These are phyloP conservation scores for Amniculicola lignicola DNA, from an alignment of 495 filamentous ascomycete genomes.

Conservation along the genomic window DNA sequence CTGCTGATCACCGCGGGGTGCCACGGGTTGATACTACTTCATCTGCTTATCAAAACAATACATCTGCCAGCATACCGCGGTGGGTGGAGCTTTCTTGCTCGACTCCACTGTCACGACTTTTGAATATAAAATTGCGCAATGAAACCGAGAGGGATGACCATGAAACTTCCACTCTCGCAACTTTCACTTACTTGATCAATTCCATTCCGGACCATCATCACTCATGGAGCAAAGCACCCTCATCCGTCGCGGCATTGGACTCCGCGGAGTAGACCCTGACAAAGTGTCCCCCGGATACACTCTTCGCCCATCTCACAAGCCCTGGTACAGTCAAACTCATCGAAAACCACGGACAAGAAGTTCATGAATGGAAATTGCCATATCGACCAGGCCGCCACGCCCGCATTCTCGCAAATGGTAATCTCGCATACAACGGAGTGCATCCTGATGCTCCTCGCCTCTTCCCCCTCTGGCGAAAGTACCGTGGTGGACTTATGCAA, in stretches of 20 bases:
- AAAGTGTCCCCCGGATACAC: constrained; percentile 46
- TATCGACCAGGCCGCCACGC: constrained; percentile 46
- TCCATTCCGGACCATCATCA: background rate
- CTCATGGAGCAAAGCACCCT: constrained; percentile 48
- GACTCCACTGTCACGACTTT: background rate
- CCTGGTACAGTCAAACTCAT: constrained; percentile 45
- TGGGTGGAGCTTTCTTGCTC: background rate
- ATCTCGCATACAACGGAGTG: constrained; percentile 47
- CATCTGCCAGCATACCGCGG: constrained; percentile 7
- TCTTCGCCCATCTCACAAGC: constrained; percentile 45
- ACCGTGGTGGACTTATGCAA: constrained; percentile 48
- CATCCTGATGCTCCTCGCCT: constrained; percentile 44
- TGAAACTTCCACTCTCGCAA: no score
- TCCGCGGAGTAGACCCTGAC: constrained; percentile 45
- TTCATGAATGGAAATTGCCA: constrained; percentile 47
- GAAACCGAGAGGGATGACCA: no score
- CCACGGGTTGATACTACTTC: constrained; percentile 12
- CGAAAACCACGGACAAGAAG: constrained; percentile 45
- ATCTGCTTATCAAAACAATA: no score
- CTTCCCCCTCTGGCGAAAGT: constrained; percentile 50
- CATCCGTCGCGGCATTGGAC: constrained; percentile 45
- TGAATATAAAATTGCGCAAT: no score
- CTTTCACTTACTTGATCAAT: no score
- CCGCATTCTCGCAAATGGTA: constrained; percentile 45
- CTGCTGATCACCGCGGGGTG: constrained; percentile 29